These are phyloP conservation scores for Clathrospora elynae DNA, from an alignment of 2,329 filamentous ascomycete species.

Conservation along the genomic window DNA sequence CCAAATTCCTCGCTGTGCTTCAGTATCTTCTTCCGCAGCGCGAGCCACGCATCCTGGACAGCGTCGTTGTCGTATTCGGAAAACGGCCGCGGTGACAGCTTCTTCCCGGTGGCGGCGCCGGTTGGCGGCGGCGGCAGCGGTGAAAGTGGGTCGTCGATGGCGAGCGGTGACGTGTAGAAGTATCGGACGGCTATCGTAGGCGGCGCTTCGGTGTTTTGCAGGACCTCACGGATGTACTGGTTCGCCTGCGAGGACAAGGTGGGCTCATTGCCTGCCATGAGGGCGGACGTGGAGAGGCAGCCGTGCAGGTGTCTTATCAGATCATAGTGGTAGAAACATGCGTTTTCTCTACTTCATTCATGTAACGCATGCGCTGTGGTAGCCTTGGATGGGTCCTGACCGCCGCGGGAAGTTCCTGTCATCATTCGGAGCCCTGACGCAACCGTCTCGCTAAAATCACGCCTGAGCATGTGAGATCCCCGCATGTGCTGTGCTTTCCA, in stretches of 20 bases:
- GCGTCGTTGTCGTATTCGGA: slow-evolving; percentile 77
- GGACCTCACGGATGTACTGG: slow-evolving; percentile 53
- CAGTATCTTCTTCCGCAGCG: slow-evolving; percentile 59
- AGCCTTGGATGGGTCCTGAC: slow-evolving; percentile 25
- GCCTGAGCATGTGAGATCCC: slow-evolving; percentile 33
- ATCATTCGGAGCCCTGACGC: slow-evolving; percentile 36
- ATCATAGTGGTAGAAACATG: slow-evolving; percentile 15
- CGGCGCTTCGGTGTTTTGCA: slow-evolving; percentile 47
- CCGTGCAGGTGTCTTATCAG: slow-evolving; percentile 15
- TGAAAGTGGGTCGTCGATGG: slow-evolving; percentile 88
- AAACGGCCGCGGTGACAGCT: slow-evolving; percentile 74
- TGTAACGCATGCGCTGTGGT: slow-evolving; percentile 13
- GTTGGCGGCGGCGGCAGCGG: slow-evolving; percentile 63
- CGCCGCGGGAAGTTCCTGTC: slow-evolving; percentile 18
- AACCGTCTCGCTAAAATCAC: slow-evolving; percentile 31
- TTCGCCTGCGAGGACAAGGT: slow-evolving; percentile 45
- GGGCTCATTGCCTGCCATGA: slow-evolving; percentile 29
- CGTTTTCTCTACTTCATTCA: slow-evolving; percentile 13
- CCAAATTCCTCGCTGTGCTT: slow-evolving; percentile 50
- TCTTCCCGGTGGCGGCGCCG: slow-evolving; percentile 52
- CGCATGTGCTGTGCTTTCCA: no score
- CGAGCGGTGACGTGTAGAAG: slow-evolving; percentile 81
- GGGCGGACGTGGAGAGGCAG: slow-evolving; percentile 9
- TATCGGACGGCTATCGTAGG: slow-evolving; percentile 57
- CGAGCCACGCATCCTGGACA: slow-evolving; percentile 77